phyloP scores from a whole-genome alignment of 106 monocot genomes.

The Xerophyta viscosa region DNA sequence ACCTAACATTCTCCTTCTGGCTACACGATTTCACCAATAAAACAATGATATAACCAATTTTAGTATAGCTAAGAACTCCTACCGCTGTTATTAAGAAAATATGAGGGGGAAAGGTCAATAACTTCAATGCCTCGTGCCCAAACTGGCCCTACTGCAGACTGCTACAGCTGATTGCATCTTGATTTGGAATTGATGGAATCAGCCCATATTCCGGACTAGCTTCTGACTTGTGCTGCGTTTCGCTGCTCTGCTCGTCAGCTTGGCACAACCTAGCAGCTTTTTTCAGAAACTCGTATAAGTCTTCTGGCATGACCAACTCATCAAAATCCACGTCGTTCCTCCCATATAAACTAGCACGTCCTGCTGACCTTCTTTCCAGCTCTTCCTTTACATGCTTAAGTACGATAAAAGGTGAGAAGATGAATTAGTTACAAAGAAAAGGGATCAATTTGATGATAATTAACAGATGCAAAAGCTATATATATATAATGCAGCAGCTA shows the following conservation, averaged over 20 bases:
- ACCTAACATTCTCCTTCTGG: too few relatives aligned
- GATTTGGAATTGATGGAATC: neutral
- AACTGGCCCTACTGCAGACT: neutral
- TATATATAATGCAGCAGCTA: too few relatives aligned
- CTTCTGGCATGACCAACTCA: neutral
- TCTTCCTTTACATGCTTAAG: neutral
- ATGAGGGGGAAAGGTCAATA: too few relatives aligned
- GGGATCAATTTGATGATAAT: too few relatives aligned
- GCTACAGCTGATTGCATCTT: neutral
- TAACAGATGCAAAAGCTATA: too few relatives aligned
- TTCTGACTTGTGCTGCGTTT: neutral
- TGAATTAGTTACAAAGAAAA: too few relatives aligned
- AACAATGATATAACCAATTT: too few relatives aligned
- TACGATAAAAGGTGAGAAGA: too few relatives aligned
- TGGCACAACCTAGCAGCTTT: neutral
- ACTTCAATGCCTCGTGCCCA: too few relatives aligned
- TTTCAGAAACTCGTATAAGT: neutral
- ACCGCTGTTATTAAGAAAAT: too few relatives aligned
- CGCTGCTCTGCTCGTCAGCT: neutral
- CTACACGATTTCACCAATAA: too few relatives aligned
- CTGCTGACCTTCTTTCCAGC: neutral
- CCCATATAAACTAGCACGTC: neutral
- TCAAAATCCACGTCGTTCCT: neutral
- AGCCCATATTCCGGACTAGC: neutral
- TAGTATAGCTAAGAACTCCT: too few relatives aligned